Evolutionary conservation across 2,329 filamentous ascomycete genomes (phyloP), one percentile per base, ranked within the genome.

Genomic region (Tolypocladium amazonense): DNA sequence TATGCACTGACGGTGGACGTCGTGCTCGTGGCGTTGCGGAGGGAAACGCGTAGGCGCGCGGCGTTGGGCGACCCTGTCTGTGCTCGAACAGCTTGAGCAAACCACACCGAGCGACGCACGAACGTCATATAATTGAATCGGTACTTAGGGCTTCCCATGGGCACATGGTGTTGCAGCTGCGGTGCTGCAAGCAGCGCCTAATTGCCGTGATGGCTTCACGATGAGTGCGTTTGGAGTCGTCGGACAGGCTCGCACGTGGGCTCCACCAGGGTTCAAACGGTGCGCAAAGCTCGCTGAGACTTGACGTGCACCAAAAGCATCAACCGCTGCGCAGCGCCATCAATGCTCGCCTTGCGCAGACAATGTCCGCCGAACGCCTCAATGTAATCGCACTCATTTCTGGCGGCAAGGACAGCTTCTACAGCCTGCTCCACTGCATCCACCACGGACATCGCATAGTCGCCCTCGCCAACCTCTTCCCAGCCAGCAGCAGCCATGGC

Each of bases 341-440:
- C 30, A 23, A 50, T 54, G 50, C 59, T 33, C 56, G 27, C 35
- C 25, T 38, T 14, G 27, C 27, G 45, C 33, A 18, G 45, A 64
- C 55, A 66, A 81, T 79, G 77, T 67, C 75, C 59, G 65, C 71
- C 61, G 75, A 78, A 63, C 72, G 75, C 62, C 76, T 88, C 64
- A 88, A 92, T 66, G 92, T 97, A 64, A 92, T 99, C 66, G 93
- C 90, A 56, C 80, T 99, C 63, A 88, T 99, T 64, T 99, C 94
- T 25, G 94, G 94, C 62, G 94, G 94, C 65, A 99, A 99, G 76
- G 94, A 99, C 77, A 97, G 93, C 65, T 88, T 99, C 73, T 97
- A 89, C 77, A 93, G 90, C 25, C 82, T 96, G 65, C 82, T 97
- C 61, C 94, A 99, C 77, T 97, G 92, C 74, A 79, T 91, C 65